Evolutionary conservation across 108 stramenopile species (phyloP).

Genomic region (Pseudonitzschia multistriata): DNA sequence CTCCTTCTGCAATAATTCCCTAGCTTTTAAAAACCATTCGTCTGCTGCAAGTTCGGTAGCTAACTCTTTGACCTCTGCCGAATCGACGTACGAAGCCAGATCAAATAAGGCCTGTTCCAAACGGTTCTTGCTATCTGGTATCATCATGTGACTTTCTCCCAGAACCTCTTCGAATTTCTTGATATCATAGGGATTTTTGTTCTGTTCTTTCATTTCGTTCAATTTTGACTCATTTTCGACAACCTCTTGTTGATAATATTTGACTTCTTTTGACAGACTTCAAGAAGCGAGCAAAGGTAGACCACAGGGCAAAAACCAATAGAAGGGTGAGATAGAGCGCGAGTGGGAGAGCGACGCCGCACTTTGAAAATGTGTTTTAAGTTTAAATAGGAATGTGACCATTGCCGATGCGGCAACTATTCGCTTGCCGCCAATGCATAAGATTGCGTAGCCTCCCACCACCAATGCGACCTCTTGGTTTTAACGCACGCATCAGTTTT

Average conservation of each 20-base stretch:
- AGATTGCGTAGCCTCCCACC: too few species aligned
- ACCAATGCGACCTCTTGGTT: too few species aligned
- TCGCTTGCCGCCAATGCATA: too few species aligned
- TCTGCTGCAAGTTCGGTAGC: background rate
- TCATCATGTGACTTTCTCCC: slow-evolving; percentile 83
- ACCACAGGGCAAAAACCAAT: background rate
- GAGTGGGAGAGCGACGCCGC: too few species aligned
- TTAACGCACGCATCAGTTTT: too few species aligned
- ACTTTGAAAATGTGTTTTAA: too few species aligned
- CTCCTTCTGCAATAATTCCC: slow-evolving; percentile 22
- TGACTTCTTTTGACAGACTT: slow-evolving; percentile 70
- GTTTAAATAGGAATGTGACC: too few species aligned
- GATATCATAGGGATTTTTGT: slow-evolving; percentile 75
- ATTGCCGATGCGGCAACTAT: too few species aligned
- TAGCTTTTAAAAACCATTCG: slow-evolving; percentile 35
- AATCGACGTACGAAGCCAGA: slow-evolving; percentile 47
- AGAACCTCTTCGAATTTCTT: slow-evolving; percentile 85
- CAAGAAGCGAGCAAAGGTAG: background rate
- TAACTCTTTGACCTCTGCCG: background rate
- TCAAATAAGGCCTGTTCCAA: slow-evolving; percentile 59
- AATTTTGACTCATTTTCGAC: slow-evolving; percentile 68
- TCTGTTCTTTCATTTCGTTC: slow-evolving; percentile 60
- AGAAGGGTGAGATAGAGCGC: too few species aligned
- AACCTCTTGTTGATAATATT: slow-evolving; percentile 74
- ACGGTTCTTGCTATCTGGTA: slow-evolving; percentile 68